These are phyloP conservation scores for Boletellus emodensis DNA, from an alignment of 768 basidiomycete species.

Conservation along the genomic window DNA sequence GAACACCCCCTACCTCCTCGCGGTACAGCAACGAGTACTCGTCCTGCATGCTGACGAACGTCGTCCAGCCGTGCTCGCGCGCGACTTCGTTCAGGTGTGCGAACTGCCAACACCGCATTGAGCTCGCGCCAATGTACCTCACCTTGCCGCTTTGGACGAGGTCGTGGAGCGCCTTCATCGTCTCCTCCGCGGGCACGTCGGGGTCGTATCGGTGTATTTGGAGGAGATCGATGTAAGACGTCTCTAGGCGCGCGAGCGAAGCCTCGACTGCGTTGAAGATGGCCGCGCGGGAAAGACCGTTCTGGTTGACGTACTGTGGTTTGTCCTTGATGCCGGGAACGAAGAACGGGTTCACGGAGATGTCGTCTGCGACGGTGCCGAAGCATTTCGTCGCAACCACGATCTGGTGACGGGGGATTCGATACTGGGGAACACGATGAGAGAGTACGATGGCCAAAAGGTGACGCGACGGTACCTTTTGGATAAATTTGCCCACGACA, in stretches of 20 bases:
- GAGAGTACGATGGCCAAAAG: too few species aligned
- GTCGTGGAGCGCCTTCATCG: conserved; percentile 49
- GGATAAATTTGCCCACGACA: conserved; percentile 35
- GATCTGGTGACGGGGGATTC: conserved; percentile 32
- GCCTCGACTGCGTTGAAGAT: conserved; percentile 39
- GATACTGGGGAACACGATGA: conserved; percentile 14
- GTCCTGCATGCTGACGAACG: conserved; percentile 54
- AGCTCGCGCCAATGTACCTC: conserved; percentile 48
- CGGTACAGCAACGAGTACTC: conserved; percentile 53
- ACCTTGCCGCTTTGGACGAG: conserved; percentile 46
- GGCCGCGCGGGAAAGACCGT: conserved; percentile 33
- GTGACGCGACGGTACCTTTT: conserved; percentile 15
- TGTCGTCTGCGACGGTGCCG: conserved; percentile 13
- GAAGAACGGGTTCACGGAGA: neutral
- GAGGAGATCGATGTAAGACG: conserved; percentile 38
- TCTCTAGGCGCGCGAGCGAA: conserved; percentile 35
- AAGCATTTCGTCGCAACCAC: conserved; percentile 30
- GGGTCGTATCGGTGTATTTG: conserved; percentile 44
- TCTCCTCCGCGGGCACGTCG: conserved; percentile 38
- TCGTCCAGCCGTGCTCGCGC: conserved; percentile 43
- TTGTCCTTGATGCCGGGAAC: neutral
- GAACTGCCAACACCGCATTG: conserved; percentile 46
- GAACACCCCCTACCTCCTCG: conserved; percentile 40
- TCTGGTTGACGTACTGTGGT: conserved; percentile 29
- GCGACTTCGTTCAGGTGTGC: conserved; percentile 45